These are phyloP conservation scores for Codiaeum variegatum DNA, from an alignment of 441 rosid species.

Conservation along the genomic window DNA sequence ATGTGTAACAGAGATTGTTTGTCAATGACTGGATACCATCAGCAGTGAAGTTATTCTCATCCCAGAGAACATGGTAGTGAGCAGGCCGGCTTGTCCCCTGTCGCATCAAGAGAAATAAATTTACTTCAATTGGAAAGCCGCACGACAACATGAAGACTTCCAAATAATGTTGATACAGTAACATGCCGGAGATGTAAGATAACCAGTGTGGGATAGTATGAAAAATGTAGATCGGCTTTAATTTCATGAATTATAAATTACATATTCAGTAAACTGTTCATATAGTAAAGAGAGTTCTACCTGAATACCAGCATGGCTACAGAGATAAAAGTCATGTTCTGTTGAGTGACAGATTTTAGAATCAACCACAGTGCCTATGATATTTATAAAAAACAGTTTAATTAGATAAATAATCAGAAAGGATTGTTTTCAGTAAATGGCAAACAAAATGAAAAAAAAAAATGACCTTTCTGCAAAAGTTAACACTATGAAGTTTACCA, in stretches of 20 bases:
- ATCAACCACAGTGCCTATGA: constrained; percentile 90
- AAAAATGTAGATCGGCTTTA: neutral
- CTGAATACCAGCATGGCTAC: constrained; percentile 99
- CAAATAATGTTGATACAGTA: neutral
- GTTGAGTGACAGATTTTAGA: constrained; percentile 92
- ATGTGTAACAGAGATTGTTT: constrained; percentile 94
- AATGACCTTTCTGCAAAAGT: neutral
- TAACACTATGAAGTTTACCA: constrained; percentile 34
- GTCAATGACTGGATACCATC: constrained; percentile 97
- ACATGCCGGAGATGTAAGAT: neutral
- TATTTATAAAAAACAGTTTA: constrained; percentile 2
- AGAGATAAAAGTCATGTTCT: constrained; percentile 90
- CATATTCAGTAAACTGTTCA: neutral
- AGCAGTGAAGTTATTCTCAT: constrained; percentile 94
- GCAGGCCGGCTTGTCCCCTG: constrained; percentile 99
- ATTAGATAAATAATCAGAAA: neutral
- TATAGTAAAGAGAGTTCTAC: constrained; percentile 30
- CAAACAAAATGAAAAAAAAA: neutral
- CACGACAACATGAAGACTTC: neutral
- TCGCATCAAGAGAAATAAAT: constrained; percentile 12
- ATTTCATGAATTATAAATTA: neutral
- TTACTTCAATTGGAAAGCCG: neutral
- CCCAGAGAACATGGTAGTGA: constrained; percentile 99
- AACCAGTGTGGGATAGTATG: neutral
- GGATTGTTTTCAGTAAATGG: neutral